These are phyloP conservation scores for Corynespora cassiicola DNA, from an alignment of 2,329 filamentous ascomycete genomes.

Conservation along the genomic window DNA sequence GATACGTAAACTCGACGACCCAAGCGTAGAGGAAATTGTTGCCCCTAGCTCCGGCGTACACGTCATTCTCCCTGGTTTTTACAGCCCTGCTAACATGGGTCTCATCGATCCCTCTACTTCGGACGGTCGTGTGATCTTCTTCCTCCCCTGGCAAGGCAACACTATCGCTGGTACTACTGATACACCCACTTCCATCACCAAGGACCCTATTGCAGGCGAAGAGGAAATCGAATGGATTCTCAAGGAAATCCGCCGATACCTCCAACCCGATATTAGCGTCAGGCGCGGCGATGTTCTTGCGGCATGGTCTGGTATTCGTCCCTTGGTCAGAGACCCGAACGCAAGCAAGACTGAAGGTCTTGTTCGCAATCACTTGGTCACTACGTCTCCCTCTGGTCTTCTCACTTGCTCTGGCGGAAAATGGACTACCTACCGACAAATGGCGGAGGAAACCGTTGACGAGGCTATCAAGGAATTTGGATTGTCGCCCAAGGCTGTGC, in stretches of 20 bases:
- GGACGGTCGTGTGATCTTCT: conserved; percentile 90
- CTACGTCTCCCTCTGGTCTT: conserved; percentile 78
- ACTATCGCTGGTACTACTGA: conserved; percentile 91
- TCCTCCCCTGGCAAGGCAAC: conserved; percentile 91
- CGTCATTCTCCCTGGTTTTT: conserved; percentile 86
- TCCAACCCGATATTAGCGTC: conserved; percentile 84
- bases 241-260: conserved; percentile 80
- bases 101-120: conserved; percentile 86
- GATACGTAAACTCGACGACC: conserved; percentile 85
- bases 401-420: conserved; percentile 88
- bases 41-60: conserved; percentile 86
- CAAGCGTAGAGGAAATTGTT: conserved; percentile 75
- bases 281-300: conserved; percentile 86
- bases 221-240: conserved; percentile 89
- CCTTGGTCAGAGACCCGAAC: conserved; percentile 84
- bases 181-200: conserved; percentile 73
- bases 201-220: conserved; percentile 79
- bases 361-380: conserved; percentile 84
- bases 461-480: conserved; percentile 74
- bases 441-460: conserved; percentile 90
- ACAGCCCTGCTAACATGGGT: conserved; percentile 84
- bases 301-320: conserved; percentile 87
- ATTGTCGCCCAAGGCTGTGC: conserved; percentile 64
- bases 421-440: conserved; percentile 92
- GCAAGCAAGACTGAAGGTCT: conserved; percentile 86